These are phyloP conservation scores for Oryza officinalis DNA, from an alignment of 176 grass and related monocot genomes.

Conservation along the genomic window DNA sequence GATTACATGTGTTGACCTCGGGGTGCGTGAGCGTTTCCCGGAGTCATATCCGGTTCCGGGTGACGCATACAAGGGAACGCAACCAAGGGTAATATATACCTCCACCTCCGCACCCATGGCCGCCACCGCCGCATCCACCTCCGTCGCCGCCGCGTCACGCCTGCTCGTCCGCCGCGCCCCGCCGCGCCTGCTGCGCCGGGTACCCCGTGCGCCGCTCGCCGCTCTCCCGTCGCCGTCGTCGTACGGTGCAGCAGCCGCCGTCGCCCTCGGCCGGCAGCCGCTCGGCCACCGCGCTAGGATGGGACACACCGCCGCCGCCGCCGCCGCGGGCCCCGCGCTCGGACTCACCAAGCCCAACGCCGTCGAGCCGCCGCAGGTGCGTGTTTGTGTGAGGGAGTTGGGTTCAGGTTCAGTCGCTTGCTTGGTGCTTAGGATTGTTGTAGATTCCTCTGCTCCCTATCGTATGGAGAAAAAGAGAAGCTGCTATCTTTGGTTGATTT, in stretches of 20 bases:
- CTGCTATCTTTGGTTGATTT: slow-evolving; percentile 7
- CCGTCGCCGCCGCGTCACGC: slow-evolving; percentile 39
- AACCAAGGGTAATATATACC: slow-evolving; percentile 52
- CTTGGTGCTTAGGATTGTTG: slow-evolving; percentile 14
- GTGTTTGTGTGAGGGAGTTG: background rate
- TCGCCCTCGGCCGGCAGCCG: slow-evolving; percentile 3
- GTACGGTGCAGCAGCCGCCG: background rate
- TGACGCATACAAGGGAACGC: slow-evolving; percentile 50
- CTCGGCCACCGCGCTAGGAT: slow-evolving; percentile 57
- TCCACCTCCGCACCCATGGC: slow-evolving; percentile 38
- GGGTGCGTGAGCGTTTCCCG: background rate
- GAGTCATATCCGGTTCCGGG: slow-evolving; percentile 16
- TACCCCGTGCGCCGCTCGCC: slow-evolving; percentile 18
- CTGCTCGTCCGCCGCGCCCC: slow-evolving; percentile 34
- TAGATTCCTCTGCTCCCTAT: background rate
- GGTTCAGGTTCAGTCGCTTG: background rate
- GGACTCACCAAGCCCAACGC: slow-evolving; percentile 76
- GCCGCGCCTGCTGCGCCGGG: slow-evolving; percentile 31
- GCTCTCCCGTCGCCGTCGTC: slow-evolving; percentile 4
- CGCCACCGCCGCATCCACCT: slow-evolving; percentile 49
- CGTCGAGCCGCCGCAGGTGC: slow-evolving; percentile 76
- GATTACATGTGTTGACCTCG: accelerated
- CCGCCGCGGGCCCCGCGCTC: slow-evolving; percentile 46
- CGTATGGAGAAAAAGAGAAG: background rate
- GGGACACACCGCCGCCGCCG: slow-evolving; percentile 60